Base-by-base conservation (phyloP, 768 basidiomycete genomes). In the Suillus subaureus region DNA sequence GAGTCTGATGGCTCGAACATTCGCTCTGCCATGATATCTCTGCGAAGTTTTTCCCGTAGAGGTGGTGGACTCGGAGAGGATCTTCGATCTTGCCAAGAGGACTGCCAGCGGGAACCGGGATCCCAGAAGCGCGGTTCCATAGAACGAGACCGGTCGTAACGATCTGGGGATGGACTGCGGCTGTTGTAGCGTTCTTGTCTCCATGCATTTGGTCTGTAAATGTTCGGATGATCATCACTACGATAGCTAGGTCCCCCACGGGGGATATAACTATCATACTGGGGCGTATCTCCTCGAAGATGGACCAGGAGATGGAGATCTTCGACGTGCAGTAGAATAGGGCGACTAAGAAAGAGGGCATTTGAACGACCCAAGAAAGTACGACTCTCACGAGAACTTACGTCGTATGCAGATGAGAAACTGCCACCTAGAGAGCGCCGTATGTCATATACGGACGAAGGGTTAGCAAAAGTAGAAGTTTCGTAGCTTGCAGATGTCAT, bases 1-100 rank as follows among this genome's bases (percentile, higher is more conserved):
- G 80, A 77, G 23, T 89, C 87, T 40, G 89, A 89, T 39, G 91
- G 89, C 72, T 92, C 91, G 71, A 92, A 87, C 81, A 87, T 85
- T 68, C 89, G 81, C 66, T 84, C 79, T 15, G 81, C 78, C 56
- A 80, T 75, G 64, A 73, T 75, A 64, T 82, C 81, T 61, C 79
- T 77, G 64, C 75, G 73, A 54, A 47, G 70, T 67, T 76, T 75
- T 61, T 73, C 72, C 76, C 73, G 73, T 62, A 73, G 65, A 42
- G 68, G 70, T 65, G 80, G 75, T 65, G 75, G 75, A n/a, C 74
- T 79, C 28, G 79, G 70, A 51, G 77, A 74, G 66, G 82, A 78
- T 68, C 84, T 78, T 42, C 86, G 83, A 18, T 79, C 72, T 80
- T 81, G 82, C 37, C 71, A 58, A 58, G 75, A 65, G 66, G 78